phyloP scores from a whole-genome alignment of 768 basidiomycete genomes.

The Rhizopogon vinicolor region DNA sequence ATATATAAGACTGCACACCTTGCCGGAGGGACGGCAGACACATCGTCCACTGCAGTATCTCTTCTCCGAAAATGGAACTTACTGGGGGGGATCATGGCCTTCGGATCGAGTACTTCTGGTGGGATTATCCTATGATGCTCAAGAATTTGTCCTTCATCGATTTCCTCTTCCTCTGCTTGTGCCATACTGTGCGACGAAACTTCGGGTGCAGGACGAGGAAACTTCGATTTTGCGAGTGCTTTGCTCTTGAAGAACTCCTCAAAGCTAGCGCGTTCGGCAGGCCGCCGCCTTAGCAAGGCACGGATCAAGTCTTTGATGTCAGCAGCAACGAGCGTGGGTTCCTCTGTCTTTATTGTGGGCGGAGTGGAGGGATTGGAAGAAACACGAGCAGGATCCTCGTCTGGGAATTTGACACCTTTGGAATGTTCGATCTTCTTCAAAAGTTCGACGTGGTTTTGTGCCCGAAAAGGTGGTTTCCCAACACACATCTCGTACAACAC shows the following conservation, averaged over 20 bases:
- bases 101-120: constrained; percentile 76
- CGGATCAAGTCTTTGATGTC: constrained; percentile 91
- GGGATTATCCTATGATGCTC: constrained; percentile 72
- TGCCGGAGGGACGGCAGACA: constrained; percentile 6
- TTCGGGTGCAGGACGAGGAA: constrained; percentile 45
- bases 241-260: constrained; percentile 88
- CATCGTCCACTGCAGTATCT: constrained; percentile 15
- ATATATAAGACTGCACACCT: constrained; percentile 13
- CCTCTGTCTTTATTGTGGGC: constrained; percentile 34
- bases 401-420: constrained; percentile 92
- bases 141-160: constrained; percentile 45
- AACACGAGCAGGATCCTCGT: constrained; percentile 63
- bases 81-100: constrained; percentile 78
- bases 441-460: constrained; percentile 93
- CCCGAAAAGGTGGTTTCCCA: constrained; percentile 91
- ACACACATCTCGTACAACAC: constrained; percentile 95
- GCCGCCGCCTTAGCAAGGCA: constrained; percentile 75
- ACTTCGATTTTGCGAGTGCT: constrained; percentile 74
- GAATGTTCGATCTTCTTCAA: constrained; percentile 88
- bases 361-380: constrained; percentile 28
- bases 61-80: constrained; percentile 65
- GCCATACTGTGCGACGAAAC: constrained; percentile 7
- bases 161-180: constrained; percentile 21
- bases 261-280: constrained; percentile 80
- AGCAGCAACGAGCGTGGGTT: constrained; percentile 55